A percentile compares a stretch with the other conserved stretches of the same genome.
Evolutionary conservation across 768 basidiomycete species (phyloP).

Genomic region (Crepidotus variabilis): DNA sequence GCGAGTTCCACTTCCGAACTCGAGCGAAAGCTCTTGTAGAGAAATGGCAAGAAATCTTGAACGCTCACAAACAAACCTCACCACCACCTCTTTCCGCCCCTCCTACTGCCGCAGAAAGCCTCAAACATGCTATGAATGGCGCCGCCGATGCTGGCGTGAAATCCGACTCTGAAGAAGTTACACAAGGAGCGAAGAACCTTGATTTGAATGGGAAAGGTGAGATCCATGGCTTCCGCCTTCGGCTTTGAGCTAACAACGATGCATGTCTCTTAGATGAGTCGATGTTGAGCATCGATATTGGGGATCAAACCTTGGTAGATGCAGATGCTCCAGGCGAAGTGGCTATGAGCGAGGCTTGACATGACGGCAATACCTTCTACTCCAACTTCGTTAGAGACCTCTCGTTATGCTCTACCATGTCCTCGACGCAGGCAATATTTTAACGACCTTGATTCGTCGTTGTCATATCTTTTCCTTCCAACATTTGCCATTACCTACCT

Average conservation of each 20-base stretch:
- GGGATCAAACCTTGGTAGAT: no score
- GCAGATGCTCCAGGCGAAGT: no score
- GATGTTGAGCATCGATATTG: not conserved
- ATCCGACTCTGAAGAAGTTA: slow-evolving; percentile 24
- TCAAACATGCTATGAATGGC: slow-evolving; percentile 6
- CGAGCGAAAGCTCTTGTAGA: slow-evolving; percentile 68
- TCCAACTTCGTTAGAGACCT: no score
- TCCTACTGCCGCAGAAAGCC: not conserved
- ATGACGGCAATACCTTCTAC: no score
- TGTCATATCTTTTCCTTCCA: no score
- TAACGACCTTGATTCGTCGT: no score
- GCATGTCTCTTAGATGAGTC: not conserved
- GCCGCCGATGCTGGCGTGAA: slow-evolving; percentile 12
- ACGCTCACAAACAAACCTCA: slow-evolving; percentile 24
- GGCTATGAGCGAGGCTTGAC: no score
- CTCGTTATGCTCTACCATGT: no score
- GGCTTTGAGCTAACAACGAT: not conserved
- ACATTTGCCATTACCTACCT: no score
- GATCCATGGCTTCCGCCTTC: not conserved
- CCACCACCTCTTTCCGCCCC: slow-evolving; percentile 1
- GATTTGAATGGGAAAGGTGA: slow-evolving; percentile 31
- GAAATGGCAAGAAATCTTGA: slow-evolving; percentile 60
- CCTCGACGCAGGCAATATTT: no score
- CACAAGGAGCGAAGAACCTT: slow-evolving; percentile 25
- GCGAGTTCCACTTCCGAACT: slow-evolving; percentile 59